Base-by-base conservation (phyloP, 345 rosid species). In the Eucalyptus decipiens region DNA sequence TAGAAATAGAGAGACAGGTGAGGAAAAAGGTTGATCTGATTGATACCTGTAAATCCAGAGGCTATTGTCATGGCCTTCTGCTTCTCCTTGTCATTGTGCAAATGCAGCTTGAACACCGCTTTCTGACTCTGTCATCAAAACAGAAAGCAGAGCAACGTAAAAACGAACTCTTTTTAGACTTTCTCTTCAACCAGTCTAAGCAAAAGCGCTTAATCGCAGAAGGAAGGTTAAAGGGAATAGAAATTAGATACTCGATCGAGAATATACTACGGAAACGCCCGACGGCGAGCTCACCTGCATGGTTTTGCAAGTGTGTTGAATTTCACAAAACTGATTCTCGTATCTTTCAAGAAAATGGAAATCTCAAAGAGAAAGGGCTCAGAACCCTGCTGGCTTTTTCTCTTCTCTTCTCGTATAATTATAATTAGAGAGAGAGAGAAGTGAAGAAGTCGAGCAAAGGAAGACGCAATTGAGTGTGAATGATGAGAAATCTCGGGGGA, bases 11-110 rank as follows among this genome's bases (percentile, higher is more conserved):
- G 4, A 32, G 43, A 86, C 42, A 34, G 89, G 9, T 19, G 83
- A 42, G 48, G 54, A 69, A n/a, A 18, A 21, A 51, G 42, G 11
- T 54, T n/a, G 87, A 50, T 19, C 42, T 32, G 49, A n/a, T 13
- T 45, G 16, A 32, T 91, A 92, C 94, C 92, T 81, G 88, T 5
- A 52, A 92, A 34, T n/a, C 92, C 88, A 32, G 93, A 90, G 86
- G 87, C 92, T 85, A 23, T 89, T 50, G 62, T 87, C 94, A 93
- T 92, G 88, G 91, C 92, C 88, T 91, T 93, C 88, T 85, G 81
- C 91, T 89, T 91, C 11, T 42, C 72, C 86, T 89, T 93, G 14
- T 90, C 87, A 50, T 40, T 93, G 58, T 85, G 86, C 65, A 92
- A 19, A 32, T 88, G 88, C 90, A 93, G 45, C 58, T 91, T 93